Conservation (phyloP, 139 green algal species). For the Picochlorum sp. region DNA sequence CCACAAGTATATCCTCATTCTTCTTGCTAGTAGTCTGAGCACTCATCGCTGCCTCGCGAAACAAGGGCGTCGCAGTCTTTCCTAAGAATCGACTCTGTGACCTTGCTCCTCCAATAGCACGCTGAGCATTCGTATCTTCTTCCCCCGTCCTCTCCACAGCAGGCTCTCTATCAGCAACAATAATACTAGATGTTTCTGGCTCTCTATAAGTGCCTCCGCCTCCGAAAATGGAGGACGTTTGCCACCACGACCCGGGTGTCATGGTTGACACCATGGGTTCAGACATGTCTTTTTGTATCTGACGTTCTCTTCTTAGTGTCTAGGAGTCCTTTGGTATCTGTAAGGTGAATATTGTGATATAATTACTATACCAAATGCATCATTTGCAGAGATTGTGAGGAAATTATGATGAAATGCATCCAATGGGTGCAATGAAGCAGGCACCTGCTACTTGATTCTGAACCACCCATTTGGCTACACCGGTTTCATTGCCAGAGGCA, state of each 20-base stretch:
- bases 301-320: not conserved
- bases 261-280: not conserved
- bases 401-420: no score
- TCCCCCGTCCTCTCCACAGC: not conserved
- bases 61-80: slow-evolving; percentile 22
- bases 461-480: no score
- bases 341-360: no score
- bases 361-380: no score
- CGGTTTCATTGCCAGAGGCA: no score
- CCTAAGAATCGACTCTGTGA: slow-evolving; percentile 26
- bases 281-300: not conserved
- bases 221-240: not conserved
- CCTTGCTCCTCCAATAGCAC: slow-evolving; percentile 12
- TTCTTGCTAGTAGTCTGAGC: not conserved
- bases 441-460: no score
- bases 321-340: not conserved
- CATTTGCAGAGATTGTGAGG: no score
- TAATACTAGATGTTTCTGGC: no score
- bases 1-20: not conserved
- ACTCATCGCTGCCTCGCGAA: not conserved
- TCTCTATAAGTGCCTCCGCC: no score
- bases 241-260: not conserved
- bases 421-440: no score
- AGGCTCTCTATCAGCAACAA: no score
- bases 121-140: not conserved